Evolutionary conservation across 2,329 filamentous ascomycete species (phyloP), one percentile per base, ranked within the genome.

Genomic region (Microsporum audouinii): DNA sequence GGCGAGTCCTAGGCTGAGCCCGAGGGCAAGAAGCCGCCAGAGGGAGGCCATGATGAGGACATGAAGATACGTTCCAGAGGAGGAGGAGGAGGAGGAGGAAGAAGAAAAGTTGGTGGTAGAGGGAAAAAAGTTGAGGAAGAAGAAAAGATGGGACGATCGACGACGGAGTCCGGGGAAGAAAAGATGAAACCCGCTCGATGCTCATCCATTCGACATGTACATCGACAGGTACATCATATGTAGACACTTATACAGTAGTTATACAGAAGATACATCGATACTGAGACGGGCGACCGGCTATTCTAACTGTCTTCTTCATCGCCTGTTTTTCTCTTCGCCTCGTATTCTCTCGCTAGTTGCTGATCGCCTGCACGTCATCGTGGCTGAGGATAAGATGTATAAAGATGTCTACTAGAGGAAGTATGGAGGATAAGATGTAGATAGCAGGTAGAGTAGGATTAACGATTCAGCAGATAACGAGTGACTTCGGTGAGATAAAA

Each of bases 1-100:
- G 57, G 56, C 29, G 38, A 38, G 51, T 33, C 33, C 29, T 39
- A 60, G 38, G 58, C 33, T 12, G 27, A 57, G 33, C 49, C 36
- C 23, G 58, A 62, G 57, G 29, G 61, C n/a, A 23, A 56, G 10
- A 55, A 57, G 38, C 29, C 29, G 49, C 49, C 49, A 12, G 14
- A 34, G 49, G 49, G 49, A 55, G 33, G 49, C 29, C 49, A 55
- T 55, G 31, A n/a, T 36, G 33, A 31, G 14, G 31, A 55, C 49
- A 49, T 49, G 45, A 27, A 12, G 7, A 31, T 10, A 45, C 2
- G 17, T 29, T 5, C 17, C 17, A 23, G 3, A 27, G 7, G 14
- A 14, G 23, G 23, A 31, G 31, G 23, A 31, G 31, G 23, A 14
- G 2, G 45, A 49, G 10, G 45, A 31, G 1, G 23, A 12, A 29